phyloP scores from a whole-genome alignment of 805 yeast species.

The Kazachstania kunashirensis region DNA sequence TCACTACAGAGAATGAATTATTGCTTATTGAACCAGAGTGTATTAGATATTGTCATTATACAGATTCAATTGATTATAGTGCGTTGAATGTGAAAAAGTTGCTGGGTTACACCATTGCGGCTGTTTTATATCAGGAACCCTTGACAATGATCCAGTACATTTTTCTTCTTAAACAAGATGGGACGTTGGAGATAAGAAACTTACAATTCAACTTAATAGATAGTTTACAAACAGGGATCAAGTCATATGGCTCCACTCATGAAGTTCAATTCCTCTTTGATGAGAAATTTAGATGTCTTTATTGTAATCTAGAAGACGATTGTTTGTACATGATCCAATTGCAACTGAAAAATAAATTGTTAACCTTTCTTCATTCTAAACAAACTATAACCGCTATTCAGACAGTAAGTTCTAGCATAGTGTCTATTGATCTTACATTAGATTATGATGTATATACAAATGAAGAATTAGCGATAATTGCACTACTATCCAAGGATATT shows the following conservation, averaged over 20 bases:
- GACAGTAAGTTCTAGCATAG: constrained; percentile 7
- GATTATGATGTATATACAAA: constrained; percentile 10
- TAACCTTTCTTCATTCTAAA: constrained; percentile 6
- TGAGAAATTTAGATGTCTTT: constrained; percentile 7
- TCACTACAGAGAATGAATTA: not conserved
- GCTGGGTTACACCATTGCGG: constrained; percentile 14
- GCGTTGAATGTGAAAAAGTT: not conserved
- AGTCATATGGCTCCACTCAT: constrained; percentile 1
- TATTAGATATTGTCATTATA: not conserved
- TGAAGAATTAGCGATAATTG: constrained; percentile 11
- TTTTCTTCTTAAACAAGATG: constrained; percentile 14
- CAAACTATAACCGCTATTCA: constrained; percentile 1
- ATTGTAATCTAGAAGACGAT: constrained; percentile 10
- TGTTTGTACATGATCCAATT: constrained; percentile 8
- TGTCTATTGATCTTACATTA: constrained; percentile 8
- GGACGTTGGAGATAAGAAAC: constrained; percentile 11
- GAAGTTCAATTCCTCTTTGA: constrained; percentile 8
- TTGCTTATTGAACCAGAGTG: constrained; percentile 1
- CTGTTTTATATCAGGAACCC: constrained; percentile 9
- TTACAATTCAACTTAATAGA: constrained; percentile 7
- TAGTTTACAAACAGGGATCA: constrained; percentile 7
- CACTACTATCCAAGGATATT: constrained; percentile 6
- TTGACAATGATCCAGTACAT: constrained; percentile 9
- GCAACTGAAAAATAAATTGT: constrained; percentile 1
- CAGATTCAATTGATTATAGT: not conserved